Base-by-base conservation (phyloP, 768 basidiomycete species). In the Boletus tomentosulus region DNA sequence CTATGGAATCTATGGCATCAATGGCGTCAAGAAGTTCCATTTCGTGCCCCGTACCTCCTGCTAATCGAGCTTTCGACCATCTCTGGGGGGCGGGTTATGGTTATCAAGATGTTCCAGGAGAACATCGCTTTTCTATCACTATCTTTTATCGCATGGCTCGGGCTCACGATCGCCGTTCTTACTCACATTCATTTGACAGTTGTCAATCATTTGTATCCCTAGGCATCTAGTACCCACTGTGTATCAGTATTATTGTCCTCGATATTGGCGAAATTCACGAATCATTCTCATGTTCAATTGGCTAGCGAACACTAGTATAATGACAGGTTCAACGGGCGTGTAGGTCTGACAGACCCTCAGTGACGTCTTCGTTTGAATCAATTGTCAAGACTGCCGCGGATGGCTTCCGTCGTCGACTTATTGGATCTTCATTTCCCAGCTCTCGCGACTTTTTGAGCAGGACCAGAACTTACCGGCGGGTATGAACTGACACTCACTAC, bases 11-110 rank as follows among this genome's bases (percentile, higher is more conserved):
- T 85, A 85, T 61, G 68, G 77, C 31, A 57, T 39, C 0, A 66
- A 72, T 30, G 81, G 82, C 22, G 62, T 65, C 22, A 58, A 77
- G 56, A 88, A 89, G 70, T 86, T 89, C 63, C 68, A 73, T 6
- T 88, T 89, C 64, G 71, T 68, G n/a, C 86, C 86, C 0, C 78
- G 75, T 53, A 86, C 82, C 6, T 74, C 74, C 6, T 87, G 86
- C 66, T 88, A 69, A 58, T 19, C 28, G 33, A 41, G 10, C n/a
- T 34, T 38, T n/a, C 9, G 11, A 31, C 12, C 15, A 22, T 16
- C 16, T 11, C n/a, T 25, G 10, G 16, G 28, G 9, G 6, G 19
- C 19, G 19, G 19, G 6, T 12, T 9, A 38, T 38, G 11, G n/a
- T 42, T 13, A n/a, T 35, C 46, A 33, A 35, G 48, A 33, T 45